Base-by-base conservation (phyloP, 2,329 filamentous ascomycete species). In the Gyromitra esculenta region DNA sequence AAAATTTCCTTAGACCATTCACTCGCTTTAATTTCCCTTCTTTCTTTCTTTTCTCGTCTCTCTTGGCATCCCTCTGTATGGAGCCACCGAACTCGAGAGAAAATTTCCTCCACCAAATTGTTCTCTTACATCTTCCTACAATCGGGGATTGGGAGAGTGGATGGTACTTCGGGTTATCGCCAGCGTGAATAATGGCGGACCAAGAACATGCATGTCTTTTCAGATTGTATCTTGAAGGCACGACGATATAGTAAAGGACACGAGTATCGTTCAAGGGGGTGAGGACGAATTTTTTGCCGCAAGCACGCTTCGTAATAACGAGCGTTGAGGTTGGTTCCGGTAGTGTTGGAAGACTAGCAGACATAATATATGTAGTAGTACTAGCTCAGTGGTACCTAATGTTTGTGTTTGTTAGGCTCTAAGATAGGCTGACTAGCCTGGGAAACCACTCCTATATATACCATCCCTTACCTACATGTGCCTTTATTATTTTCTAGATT, bases 221-320 rank as follows among this genome's bases (percentile, higher is more conserved):
- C 18, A 31, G 35, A 7, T 66, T 39, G 59, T 73, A 79, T 50
- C 15, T 25, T 1, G 75, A 73, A 18, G 77, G 76, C 5, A 63
- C 66, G 18, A 79, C 64, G 45, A 79, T 70, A 48, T 76, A 78
- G 73, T 78, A 79, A 18, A 25, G 70, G 21, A 59, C 56, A n/a
- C 52, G 39, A 7, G 39, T 62, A 50, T 48, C 25, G 2, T 54
- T 54, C 13, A 62, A 57, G 9, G 65, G 35, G 9, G 70, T 77
- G 41, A 78, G 59, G 39, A 59, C 43, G 50, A 68, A 79, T 31
- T 76, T 77, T 11, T 52, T 74, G 45, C 41, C 1, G 18, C 31
- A 45, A 18, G 73, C 68, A 18, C 76, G 76, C 3, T 31, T 43
- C n/a, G 57, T 68, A 41, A 78, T 62, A 39, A 62, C 56, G 18